A percentile compares a stretch with the other conserved stretches of the same genome.
phyloP scores from a whole-genome alignment of 1,284 basidiomycete species.

The Coniferiporia sulphurascens region DNA sequence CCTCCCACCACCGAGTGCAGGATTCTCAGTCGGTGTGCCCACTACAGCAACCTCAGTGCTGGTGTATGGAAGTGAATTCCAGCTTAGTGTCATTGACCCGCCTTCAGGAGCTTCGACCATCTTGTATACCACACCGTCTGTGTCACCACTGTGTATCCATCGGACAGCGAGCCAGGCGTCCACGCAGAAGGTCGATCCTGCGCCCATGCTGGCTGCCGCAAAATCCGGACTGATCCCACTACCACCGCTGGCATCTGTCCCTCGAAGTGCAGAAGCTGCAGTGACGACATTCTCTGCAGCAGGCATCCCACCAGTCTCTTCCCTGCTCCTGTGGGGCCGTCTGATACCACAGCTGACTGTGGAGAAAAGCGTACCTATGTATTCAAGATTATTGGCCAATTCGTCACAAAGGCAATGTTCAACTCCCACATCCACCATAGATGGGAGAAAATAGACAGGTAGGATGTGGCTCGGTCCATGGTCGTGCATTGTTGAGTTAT shows the following conservation, averaged over 20 bases:
- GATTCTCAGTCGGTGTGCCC: neutral
- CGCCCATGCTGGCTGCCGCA: neutral
- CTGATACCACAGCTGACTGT: conserved; percentile 62
- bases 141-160: conserved; percentile 1
- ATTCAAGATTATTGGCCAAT: conserved; percentile 90
- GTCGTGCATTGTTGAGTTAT: too few relatives aligned
- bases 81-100: neutral
- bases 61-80: neutral
- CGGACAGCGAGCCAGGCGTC: neutral
- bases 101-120: neutral
- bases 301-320: too few relatives aligned
- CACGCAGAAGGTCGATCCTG: neutral
- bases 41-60: conserved; percentile 1
- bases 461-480: too few relatives aligned
- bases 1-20: conserved; percentile 2
- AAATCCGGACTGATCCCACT: neutral
- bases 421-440: too few relatives aligned
- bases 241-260: neutral
- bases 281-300: neutral
- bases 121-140: conserved; percentile 5
- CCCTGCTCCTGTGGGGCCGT: too few relatives aligned
- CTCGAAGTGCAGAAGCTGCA: conserved; percentile 5
- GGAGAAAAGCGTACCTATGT: conserved; percentile 78
- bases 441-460: too few relatives aligned
- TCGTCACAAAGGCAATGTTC: conserved; percentile 96